phyloP scores from a whole-genome alignment of 2,329 filamentous ascomycete genomes.

The Dactylonectria estremocensis region DNA sequence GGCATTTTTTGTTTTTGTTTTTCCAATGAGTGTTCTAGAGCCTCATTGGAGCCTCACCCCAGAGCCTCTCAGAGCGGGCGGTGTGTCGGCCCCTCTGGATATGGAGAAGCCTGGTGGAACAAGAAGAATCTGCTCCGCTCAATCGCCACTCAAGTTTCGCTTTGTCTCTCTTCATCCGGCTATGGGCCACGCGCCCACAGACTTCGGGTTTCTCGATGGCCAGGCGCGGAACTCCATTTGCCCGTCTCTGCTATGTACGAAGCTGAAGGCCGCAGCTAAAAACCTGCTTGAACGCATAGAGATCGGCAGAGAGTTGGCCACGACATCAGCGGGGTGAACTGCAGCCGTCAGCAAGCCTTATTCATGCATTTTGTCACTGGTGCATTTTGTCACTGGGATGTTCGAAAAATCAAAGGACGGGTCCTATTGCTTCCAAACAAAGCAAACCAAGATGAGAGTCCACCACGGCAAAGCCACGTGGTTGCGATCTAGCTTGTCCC shows the following conservation, averaged over 20 bases:
- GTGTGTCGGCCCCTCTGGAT: slow-evolving; percentile 4
- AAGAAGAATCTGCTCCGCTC: slow-evolving; percentile 1
- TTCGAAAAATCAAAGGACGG: slow-evolving; percentile 4
- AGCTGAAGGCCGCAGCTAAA: neutral
- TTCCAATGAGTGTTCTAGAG: neutral
- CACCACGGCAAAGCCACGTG: slow-evolving; percentile 34
- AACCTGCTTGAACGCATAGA: neutral
- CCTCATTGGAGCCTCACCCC: neutral
- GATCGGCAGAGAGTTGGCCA: neutral
- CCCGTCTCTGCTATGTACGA: neutral
- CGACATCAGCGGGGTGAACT: neutral
- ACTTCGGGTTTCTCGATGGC: neutral
- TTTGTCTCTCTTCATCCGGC: slow-evolving; percentile 12
- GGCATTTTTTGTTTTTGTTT: neutral
- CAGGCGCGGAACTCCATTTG: too few species aligned
- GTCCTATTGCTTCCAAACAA: neutral
- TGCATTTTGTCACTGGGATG: slow-evolving; percentile 4
- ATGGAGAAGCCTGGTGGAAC: slow-evolving; percentile 8
- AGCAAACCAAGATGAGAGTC: neutral
- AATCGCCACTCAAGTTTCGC: slow-evolving; percentile 14
- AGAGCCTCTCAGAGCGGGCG: neutral
- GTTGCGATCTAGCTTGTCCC: slow-evolving; percentile 12
- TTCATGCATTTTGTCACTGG: slow-evolving; percentile 9
- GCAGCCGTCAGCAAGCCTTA: neutral
- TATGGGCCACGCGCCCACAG: neutral